Evolutionary conservation across 179 eudicot genomes (phyloP), one percentile per base, ranked within the genome.

Genomic region (Silene vulgaris): DNA sequence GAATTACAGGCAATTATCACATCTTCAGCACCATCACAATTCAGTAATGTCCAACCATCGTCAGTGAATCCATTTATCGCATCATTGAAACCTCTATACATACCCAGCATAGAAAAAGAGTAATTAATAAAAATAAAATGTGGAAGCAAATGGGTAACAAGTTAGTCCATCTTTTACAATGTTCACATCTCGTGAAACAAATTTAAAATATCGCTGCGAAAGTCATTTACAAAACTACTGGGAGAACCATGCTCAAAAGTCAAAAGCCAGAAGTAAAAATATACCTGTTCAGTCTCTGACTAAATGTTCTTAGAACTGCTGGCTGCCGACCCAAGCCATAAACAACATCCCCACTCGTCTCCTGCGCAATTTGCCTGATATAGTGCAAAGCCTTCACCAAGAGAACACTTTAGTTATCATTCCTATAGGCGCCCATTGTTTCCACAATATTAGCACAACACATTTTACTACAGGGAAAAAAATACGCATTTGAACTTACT

Each of bases 321-420:
- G 98, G 98, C 76, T 90, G 97, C 80, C 96, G 86, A 71, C 97
- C 98, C 74, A 90, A 79, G 80, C 98, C 84, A 83, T 92, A 94
- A 43, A 88, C 89, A 23, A 93, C 91, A 82, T 93, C 98, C 19
- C 98, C 98, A 79, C 96, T 94, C 37, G 96, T 86, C 82, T 94
- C 98, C 61, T 89, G 96, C 19, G 98, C 97, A 78, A 94, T 89
- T 85, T 94, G 98, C 72, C 98, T 83, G 70, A 90, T 77, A 78
- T 89, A 89, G 82, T 88, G 90, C 79, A 94, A 76, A 12, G 98
- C 97, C 98, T 94, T 73, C 83, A 82, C 28, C 60, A 74, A 16
- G 37, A 77, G 8, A 8, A 75, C 48, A 64, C 43, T 73, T 73
- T n/a, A 67, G 57, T 73, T 19, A 74, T 11, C 8, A 29, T 62